phyloP scores from a whole-genome alignment of 2,329 filamentous ascomycete genomes.

The Monilinia fructicola region DNA sequence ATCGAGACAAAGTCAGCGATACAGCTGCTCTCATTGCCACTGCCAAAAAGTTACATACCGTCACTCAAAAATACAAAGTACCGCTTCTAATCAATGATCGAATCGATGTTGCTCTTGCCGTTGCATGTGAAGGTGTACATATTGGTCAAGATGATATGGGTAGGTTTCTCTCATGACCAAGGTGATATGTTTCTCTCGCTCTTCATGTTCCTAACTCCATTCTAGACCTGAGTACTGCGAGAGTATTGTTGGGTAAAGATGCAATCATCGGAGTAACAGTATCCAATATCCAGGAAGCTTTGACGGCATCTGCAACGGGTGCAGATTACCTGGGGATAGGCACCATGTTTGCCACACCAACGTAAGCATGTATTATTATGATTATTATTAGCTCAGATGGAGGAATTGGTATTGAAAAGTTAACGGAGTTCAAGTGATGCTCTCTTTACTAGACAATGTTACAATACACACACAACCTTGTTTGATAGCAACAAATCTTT shows the following conservation, averaged over 20 bases:
- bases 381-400: background rate
- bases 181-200: conserved; percentile 7
- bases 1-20: conserved; percentile 82
- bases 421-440: background rate
- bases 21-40: conserved; percentile 69
- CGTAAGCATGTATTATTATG: conserved; percentile 52
- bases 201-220: background rate
- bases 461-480: background rate
- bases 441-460: background rate
- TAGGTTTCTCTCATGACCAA: conserved; percentile 43
- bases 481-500: background rate
- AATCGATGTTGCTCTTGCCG: conserved; percentile 81
- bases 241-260: conserved; percentile 67
- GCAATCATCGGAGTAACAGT: conserved; percentile 89
- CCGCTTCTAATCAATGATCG: conserved; percentile 92
- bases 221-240: conserved; percentile 62
- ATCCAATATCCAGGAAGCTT: conserved; percentile 71
- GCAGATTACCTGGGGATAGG: conserved; percentile 91
- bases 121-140: conserved; percentile 88
- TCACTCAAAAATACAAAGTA: conserved; percentile 66
- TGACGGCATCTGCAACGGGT: conserved; percentile 68
- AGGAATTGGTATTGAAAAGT: background rate
- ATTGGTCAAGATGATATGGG: conserved; percentile 92
- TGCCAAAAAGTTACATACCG: conserved; percentile 66
- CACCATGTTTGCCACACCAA: conserved; percentile 82